Percentiles rank a stretch among this genome's conserved stretches.
Evolutionary conservation across 352 stramenopile genomes (phyloP).

Genomic region (Phytophthora tentaculata): DNA sequence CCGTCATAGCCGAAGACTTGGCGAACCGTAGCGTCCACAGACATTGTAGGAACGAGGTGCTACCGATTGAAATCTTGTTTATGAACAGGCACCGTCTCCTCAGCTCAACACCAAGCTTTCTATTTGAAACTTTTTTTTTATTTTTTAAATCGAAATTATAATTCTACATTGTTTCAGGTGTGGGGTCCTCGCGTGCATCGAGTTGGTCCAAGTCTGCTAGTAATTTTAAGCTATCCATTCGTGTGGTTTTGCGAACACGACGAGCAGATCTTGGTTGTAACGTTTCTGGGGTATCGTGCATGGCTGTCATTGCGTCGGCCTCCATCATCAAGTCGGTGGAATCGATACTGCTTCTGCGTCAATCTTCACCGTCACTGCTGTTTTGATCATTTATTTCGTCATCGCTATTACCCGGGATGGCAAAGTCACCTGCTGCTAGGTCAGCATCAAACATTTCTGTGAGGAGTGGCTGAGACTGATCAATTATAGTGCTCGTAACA

Average conservation of each 20-base stretch:
- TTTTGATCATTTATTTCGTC: conserved; percentile 5
- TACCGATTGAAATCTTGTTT: neutral
- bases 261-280: neutral
- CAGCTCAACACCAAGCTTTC: neutral
- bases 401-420: conserved; percentile 6
- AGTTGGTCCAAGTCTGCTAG: conserved; percentile 31
- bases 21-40: conserved; percentile 62
- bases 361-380: conserved; percentile 12
- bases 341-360: conserved; percentile 36
- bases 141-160: neutral
- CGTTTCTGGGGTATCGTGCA: conserved; percentile 1
- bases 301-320: conserved; percentile 31
- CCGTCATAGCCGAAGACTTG: conserved; percentile 76
- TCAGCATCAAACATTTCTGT: neutral
- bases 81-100: conserved; percentile 27
- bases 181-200: conserved; percentile 1
- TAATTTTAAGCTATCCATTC: conserved; percentile 21
- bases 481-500: neutral
- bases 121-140: neutral
- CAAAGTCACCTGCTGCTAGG: conserved; percentile 4
- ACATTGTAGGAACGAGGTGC: conserved; percentile 23
- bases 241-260: conserved; percentile 13
- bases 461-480: neutral
- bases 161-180: no score
- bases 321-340: conserved; percentile 46